Base-by-base conservation (phyloP, 2,329 filamentous ascomycete species). In the Clonostachys sp. region DNA sequence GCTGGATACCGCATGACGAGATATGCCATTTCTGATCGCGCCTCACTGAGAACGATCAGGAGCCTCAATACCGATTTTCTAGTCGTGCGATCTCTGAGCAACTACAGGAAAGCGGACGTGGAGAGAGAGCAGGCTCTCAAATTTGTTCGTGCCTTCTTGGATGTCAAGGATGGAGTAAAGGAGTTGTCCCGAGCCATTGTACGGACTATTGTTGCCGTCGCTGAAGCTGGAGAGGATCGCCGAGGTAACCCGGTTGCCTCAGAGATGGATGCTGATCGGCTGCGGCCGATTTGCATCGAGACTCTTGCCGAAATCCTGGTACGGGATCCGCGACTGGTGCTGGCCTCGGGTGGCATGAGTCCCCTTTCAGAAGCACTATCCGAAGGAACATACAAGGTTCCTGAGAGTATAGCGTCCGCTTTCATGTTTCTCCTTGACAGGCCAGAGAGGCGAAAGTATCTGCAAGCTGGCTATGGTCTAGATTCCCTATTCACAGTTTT, bases 71-170 rank as follows among this genome's bases (percentile, higher is more conserved):
- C 91, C 1, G 95, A 99, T 63, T 92, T 90, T 57, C 75, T 97
- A 17, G 91, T 96, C 30, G 90, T 96, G 38, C 76, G 66, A 62
- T 97, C 94, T 1, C 73, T 99, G 34, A 90, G 95, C 54, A 97
- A 97, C 63, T 94, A 97, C 64, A 87, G 88, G 60, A 97, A 96
- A 65, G 89, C 92, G n/a, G 91, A 92, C 56, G 89, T 99, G 16
- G 94, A 99, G 70, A 82, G 95, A 46, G 94, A 99, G 65, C 94
- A 99, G 67, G 94, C 94, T 12, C 74, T 99, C 58, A 99, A 99
- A 64, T 96, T 99, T 63, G 86, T 97, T 24, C 83, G 94, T 50
- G 89, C 91, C 10, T 99, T 99, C 60, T 73, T 99, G 4, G 94
- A 99, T 61, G 90, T 97, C 53, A 96, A 96, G 61, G 89, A 91